Evolutionary conservation across 73 alveolate species (phyloP), one percentile per base, ranked within the genome.

Genomic region (Paramecium biaurelia): DNA sequence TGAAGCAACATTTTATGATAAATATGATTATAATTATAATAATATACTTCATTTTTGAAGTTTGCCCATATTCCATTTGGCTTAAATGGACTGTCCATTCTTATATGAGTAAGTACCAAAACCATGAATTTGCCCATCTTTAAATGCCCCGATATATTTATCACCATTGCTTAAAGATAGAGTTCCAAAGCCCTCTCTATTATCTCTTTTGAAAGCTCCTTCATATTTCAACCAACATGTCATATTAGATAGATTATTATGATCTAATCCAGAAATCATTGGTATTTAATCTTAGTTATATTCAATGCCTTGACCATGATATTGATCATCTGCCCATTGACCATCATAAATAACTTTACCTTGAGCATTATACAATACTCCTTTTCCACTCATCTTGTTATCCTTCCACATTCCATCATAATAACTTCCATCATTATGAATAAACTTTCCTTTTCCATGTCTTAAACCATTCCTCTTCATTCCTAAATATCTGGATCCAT

Each of bases 341-440:
- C 93, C 93, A 87, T 87, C 93, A 88, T 88, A 88, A 20, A 82
- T 79, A n/a, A 82, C 86, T 45, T 76, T 70, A 23, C 70, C 85
- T 20, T 67, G 41, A 30, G 89, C 26, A 82, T 70, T 70, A 43
- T 88, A 88, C n/a, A 88, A 59, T 5, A 67, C 38, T 37, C 94
- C 93, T 37, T 93, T 42, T 34, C 98, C 97, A 43, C 38, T 26
- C 85, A 92, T 72, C 6, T 23, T 18, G 41, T 84, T 57, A 79
- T 79, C 86, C 32, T 85, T 85, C 85, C 85, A 85, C 38, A 26
- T 53, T 14, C 86, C 92, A 21, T 85, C 92, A 85, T 85, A 85
- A 53, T 34, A 35, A 20, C 92, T 85, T n/a, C 85, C 85, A 53
- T 85, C 86, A 57, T 42, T 21, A 12, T 58, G 57, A 21, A 85